Percentiles rank a stretch among this genome's conserved stretches.
phyloP scores from a whole-genome alignment of 371 early-diverging fungal genomes.

The Mucor mucedo region DNA sequence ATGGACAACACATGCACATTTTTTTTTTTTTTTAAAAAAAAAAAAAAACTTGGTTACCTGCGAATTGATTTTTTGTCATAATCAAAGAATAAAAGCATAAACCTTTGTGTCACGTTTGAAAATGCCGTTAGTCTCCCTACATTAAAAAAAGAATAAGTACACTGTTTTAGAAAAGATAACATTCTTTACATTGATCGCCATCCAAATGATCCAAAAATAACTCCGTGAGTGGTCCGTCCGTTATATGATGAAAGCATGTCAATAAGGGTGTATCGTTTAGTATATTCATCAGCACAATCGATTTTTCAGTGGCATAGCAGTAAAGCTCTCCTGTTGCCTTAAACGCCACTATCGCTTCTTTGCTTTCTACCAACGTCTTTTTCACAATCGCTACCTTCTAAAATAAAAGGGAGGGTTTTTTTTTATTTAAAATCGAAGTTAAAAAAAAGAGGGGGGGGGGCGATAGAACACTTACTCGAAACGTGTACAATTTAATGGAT shows the following conservation, averaged over 20 bases:
- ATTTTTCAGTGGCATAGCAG: constrained; percentile 17
- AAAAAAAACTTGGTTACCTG: constrained; percentile 5
- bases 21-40: no score
- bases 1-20: not conserved
- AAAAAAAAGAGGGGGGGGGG: no score
- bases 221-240: constrained; percentile 14
- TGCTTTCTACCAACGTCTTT: constrained; percentile 6
- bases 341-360: constrained; percentile 26
- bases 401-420: not conserved
- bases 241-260: constrained; percentile 14
- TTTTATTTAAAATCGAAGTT: not conserved
- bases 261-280: constrained; percentile 11
- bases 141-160: not conserved
- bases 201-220: not conserved
- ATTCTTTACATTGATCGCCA: constrained; percentile 10
- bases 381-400: not conserved
- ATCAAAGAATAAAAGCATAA: constrained; percentile 4
- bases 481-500: constrained; percentile 13
- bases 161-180: not conserved
- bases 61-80: not conserved
- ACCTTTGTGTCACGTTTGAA: constrained; percentile 9
- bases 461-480: constrained; percentile 7
- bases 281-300: constrained; percentile 11
- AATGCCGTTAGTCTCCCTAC: constrained; percentile 16
- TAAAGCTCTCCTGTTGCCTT: constrained; percentile 6